These are phyloP conservation scores for Alternaria ventricosa DNA, from an alignment of 2,329 filamentous ascomycete genomes.

Conservation along the genomic window DNA sequence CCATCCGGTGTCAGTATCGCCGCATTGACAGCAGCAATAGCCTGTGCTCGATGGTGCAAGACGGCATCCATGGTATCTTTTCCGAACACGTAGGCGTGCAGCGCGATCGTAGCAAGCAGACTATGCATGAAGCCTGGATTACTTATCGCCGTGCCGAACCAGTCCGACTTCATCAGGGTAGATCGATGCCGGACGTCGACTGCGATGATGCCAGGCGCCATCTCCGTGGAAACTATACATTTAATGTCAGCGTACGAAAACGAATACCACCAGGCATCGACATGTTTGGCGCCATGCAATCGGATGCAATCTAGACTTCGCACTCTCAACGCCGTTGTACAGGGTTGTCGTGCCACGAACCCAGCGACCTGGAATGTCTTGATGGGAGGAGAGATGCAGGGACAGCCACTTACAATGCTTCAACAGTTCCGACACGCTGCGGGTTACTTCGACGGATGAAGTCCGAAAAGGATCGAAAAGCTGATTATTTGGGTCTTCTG, in stretches of 20 bases:
- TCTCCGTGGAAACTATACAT: conserved; percentile 40
- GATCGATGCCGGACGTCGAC: conserved; percentile 45
- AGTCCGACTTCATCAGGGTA: conserved; percentile 44
- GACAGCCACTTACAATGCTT: conserved; percentile 43
- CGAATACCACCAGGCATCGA: background rate
- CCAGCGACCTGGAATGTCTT: conserved; percentile 15
- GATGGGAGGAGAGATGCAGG: conserved; percentile 16
- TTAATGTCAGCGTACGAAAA: conserved; percentile 23
- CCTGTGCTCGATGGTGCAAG: conserved; percentile 42
- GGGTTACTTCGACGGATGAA: conserved; percentile 35
- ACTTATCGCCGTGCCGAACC: conserved; percentile 45
- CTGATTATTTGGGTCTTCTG: conserved; percentile 33
- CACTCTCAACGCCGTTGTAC: background rate
- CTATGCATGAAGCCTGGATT: conserved; percentile 50
- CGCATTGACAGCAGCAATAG: conserved; percentile 43
- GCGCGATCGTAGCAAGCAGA: conserved; percentile 43
- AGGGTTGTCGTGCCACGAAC: conserved; percentile 7
- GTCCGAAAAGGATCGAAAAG: conserved; percentile 45
- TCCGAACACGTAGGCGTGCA: conserved; percentile 44
- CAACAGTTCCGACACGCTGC: conserved; percentile 39
- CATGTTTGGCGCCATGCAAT: background rate
- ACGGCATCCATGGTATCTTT: conserved; percentile 40
- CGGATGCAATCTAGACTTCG: background rate
- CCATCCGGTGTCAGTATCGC: conserved; percentile 39
- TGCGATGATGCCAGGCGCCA: conserved; percentile 47